Conservation (phyloP, 2,329 filamentous ascomycete genomes). For the Sporothrix brasiliensis region DNA sequence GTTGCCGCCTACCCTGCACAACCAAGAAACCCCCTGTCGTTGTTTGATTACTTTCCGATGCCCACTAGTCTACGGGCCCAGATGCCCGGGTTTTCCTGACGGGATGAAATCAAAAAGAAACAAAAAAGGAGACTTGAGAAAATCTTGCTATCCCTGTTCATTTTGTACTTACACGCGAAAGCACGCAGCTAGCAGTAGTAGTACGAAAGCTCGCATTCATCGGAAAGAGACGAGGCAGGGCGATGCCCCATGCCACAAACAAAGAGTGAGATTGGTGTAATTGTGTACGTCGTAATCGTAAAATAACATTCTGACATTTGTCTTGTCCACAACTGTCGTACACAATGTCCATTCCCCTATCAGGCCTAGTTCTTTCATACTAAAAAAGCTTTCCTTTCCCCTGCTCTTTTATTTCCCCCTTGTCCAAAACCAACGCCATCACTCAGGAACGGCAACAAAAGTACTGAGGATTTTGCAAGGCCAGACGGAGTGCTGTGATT, state of each 20-base stretch:
- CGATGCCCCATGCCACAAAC: not conserved
- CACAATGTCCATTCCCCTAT: slow-evolving; percentile 13
- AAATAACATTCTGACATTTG: not conserved
- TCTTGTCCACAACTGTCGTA: not conserved
- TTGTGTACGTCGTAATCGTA: too few relatives aligned
- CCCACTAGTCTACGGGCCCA: slow-evolving; percentile 25
- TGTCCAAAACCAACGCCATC: not conserved
- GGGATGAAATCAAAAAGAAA: slow-evolving; percentile 1
- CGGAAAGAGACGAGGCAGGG: not conserved
- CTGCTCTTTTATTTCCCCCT: not conserved
- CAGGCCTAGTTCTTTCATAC: not conserved
- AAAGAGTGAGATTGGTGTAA: not conserved
- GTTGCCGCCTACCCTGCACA: slow-evolving; percentile 1
- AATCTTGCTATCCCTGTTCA: slow-evolving; percentile 1
- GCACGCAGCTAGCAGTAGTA: too few relatives aligned
- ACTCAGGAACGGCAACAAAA: slow-evolving; percentile 12
- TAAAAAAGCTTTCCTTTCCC: slow-evolving; percentile 18
- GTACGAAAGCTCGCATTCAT: too few relatives aligned
- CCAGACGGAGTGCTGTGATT: slow-evolving; percentile 14
- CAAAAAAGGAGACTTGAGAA: not conserved
- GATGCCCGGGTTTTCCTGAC: slow-evolving; percentile 24
- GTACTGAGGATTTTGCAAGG: too few relatives aligned
- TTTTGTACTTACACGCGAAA: not conserved
- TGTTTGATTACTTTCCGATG: slow-evolving; percentile 22
- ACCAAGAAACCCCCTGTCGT: slow-evolving; percentile 17